Evolutionary conservation across 2,329 filamentous ascomycete species (phyloP).

Genomic region (Lanzia echinophila): DNA sequence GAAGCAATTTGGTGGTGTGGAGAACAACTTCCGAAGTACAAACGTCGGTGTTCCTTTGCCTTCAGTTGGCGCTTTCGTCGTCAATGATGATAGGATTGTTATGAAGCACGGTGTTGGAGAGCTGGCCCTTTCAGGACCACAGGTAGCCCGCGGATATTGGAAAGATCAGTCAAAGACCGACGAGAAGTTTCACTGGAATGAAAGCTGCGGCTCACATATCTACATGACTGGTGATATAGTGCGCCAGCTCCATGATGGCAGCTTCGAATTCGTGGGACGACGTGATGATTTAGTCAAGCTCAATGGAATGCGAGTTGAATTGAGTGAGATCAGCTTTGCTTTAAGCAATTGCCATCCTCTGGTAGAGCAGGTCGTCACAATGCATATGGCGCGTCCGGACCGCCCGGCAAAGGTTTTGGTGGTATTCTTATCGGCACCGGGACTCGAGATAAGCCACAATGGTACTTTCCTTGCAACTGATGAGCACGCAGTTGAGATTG

Average conservation of each 20-base stretch:
- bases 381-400: conserved; percentile 32
- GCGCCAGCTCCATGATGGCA: conserved; percentile 42
- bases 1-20: neutral
- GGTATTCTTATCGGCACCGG: neutral
- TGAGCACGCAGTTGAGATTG: neutral
- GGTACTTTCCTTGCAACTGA: neutral
- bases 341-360: conserved; percentile 11
- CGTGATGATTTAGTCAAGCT: conserved; percentile 65
- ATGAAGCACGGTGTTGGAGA: conserved; percentile 24
- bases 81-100: conserved; percentile 17
- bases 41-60: neutral
- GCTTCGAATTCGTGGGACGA: conserved; percentile 52
- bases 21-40: neutral
- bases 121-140: conserved; percentile 38
- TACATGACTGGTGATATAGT: conserved; percentile 58
- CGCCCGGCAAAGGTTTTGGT: conserved; percentile 26
- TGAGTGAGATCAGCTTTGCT: conserved; percentile 40
- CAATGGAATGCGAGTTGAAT: conserved; percentile 57
- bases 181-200: conserved; percentile 50
- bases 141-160: conserved; percentile 55
- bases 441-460: neutral
- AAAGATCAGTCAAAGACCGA: conserved; percentile 51
- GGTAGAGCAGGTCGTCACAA: conserved; percentile 35
- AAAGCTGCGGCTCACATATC: conserved; percentile 37
- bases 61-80: conserved; percentile 33